phyloP scores from a whole-genome alignment of 2,329 filamentous ascomycete species.

The Ophiosphaerella herpotricha region DNA sequence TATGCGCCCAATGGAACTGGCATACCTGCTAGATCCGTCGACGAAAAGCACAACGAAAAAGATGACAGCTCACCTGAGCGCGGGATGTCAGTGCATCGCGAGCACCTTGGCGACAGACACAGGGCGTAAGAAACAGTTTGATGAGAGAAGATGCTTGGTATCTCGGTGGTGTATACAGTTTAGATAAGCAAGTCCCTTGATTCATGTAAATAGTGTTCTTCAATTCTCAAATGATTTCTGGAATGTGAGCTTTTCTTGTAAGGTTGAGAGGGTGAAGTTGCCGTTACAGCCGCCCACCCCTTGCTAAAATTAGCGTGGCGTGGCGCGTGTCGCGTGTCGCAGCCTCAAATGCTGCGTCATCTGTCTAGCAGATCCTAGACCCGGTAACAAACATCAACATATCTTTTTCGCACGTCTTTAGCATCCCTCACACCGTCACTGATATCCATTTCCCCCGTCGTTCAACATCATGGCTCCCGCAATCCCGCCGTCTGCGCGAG shows the following conservation, averaged over 20 bases:
- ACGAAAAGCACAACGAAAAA: conserved; percentile 26
- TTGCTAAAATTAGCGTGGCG: conserved; percentile 29
- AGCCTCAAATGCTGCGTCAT: conserved; percentile 20
- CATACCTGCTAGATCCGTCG: conserved; percentile 10
- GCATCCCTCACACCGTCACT: not conserved
- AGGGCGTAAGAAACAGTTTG: too few relatives aligned
- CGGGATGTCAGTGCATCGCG: conserved; percentile 26
- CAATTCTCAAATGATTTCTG: not conserved
- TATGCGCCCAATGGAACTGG: conserved; percentile 2
- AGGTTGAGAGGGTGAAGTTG: not conserved
- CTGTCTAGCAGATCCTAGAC: conserved; percentile 7
- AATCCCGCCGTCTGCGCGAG: conserved; percentile 14
- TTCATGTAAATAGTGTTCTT: conserved; percentile 10
- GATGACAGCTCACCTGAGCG: conserved; percentile 26
- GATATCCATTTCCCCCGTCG: not conserved
- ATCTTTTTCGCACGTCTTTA: not conserved
- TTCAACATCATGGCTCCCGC: conserved; percentile 28
- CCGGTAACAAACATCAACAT: not conserved
- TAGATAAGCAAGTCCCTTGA: too few relatives aligned
- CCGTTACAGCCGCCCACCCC: conserved; percentile 16
- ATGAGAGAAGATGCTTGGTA: too few relatives aligned
- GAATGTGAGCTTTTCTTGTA: not conserved
- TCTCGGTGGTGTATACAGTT: too few relatives aligned
- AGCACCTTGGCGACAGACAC: conserved; percentile 9
- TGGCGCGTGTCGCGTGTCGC: conserved; percentile 20